Evolutionary conservation across 768 basidiomycete species (phyloP).

Genomic region (Mycena indigotica): DNA sequence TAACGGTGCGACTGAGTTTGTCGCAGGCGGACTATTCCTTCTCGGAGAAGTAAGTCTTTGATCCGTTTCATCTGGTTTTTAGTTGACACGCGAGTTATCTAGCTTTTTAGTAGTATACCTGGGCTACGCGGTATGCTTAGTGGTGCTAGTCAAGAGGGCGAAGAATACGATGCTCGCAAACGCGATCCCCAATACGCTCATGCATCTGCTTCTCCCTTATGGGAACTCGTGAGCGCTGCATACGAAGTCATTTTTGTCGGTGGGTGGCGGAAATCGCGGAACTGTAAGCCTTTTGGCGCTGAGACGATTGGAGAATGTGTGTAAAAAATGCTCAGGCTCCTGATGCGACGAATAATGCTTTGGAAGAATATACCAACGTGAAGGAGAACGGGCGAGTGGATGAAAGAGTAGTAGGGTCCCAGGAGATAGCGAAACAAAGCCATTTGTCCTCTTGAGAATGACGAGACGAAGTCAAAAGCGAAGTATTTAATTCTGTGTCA

Average conservation of each 20-base stretch:
- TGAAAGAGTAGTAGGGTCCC: no score
- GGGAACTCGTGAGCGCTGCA: conserved; percentile 98
- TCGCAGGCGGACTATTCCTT: conserved; percentile 85
- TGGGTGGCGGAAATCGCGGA: no score
- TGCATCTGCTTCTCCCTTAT: conserved; percentile 77
- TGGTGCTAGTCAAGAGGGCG: conserved; percentile 27
- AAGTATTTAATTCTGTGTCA: conserved; percentile 38
- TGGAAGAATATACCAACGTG: no score
- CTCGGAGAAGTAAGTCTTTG: conserved; percentile 80
- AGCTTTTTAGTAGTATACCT: conserved; percentile 46
- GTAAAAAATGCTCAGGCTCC: no score
- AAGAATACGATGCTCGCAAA: conserved; percentile 82
- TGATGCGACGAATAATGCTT: no score
- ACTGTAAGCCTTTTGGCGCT: no score
- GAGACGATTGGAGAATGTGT: no score
- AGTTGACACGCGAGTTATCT: neutral
- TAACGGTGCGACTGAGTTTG: conserved; percentile 79
- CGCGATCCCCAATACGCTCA: conserved; percentile 87
- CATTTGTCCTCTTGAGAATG: conserved; percentile 30
- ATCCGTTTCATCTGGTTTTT: neutral
- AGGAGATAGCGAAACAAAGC: no score
- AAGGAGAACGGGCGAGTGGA: no score
- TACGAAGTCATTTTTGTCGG: no score
- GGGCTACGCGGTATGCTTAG: conserved; percentile 46
- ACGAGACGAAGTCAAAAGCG: conserved; percentile 46